Evolutionary conservation across 495 filamentous ascomycete genomes (phyloP), one percentile per base, ranked within the genome.

Genomic region (Cladorrhinum samala): DNA sequence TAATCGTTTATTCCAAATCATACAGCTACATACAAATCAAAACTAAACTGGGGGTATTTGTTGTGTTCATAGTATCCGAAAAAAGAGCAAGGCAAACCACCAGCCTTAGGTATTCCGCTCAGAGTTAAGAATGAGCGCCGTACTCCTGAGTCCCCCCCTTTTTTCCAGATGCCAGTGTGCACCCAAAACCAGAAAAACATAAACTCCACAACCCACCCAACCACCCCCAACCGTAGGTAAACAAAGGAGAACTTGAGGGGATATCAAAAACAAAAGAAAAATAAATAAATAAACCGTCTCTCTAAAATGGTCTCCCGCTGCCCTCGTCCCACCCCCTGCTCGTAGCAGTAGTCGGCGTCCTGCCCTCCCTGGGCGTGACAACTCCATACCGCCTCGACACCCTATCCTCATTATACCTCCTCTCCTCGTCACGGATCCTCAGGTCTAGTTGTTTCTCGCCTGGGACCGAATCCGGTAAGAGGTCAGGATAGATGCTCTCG

Each of bases 401-500:
- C 25, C 49, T 42, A 5, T 42, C 49, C 33, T 56, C 54, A 42
- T 49, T 24, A 23, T 42, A 47, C 2, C 6, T 47, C 24, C 45
- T 47, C 24, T 47, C 45, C 45, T 47, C 45, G 24, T 47, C 45
- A 13, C 45, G 25, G 13, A 47, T 25, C 45, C 24, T 27, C 45
- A 47, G 30, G n/a, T 47, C 45, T 23, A 47, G 14, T 2, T 52
- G 36, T 2, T 36, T 23, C 8, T 47, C 46, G 1, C 37, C 47
- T 3, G 20, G 41, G 23, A 16, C 50, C 3, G 18, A n/a, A 27
- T 41, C 46, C 20, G 48, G 13, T 4, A 39, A 45, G 8, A 41
- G 57, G 24, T 62, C 55, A 7, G 63, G 57, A n/a, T 66, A 66
- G 8, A 66, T 56, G 39, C 63, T 66, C 55, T 59, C 61, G 50